Conservation (phyloP, 371 early-diverging fungal species). For the Actinomortierella ambigua region DNA sequence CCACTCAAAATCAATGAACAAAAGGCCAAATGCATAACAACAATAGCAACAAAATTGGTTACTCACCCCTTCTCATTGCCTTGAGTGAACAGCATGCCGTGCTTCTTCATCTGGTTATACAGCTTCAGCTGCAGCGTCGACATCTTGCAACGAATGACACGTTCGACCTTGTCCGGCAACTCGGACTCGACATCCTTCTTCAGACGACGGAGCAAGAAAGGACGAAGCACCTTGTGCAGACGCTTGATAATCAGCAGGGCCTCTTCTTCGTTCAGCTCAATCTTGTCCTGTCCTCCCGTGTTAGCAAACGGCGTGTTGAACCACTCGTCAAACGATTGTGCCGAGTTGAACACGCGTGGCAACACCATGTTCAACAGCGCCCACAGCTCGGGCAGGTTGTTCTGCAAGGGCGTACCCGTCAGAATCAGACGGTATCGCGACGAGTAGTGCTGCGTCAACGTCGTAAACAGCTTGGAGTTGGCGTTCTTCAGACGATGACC, state of each 20-base stretch:
- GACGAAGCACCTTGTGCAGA: slow-evolving; percentile 96
- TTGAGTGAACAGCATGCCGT: slow-evolving; percentile 70
- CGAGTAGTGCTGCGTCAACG: slow-evolving; percentile 84
- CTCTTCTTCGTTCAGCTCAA: slow-evolving; percentile 97
- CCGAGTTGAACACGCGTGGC: slow-evolving; percentile 95
- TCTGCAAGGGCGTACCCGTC: slow-evolving; percentile 99
- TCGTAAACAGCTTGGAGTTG: slow-evolving; percentile 84
- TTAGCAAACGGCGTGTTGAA: slow-evolving; percentile 96
- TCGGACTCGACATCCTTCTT: slow-evolving; percentile 99
- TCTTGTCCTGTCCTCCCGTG: slow-evolving; percentile 84
- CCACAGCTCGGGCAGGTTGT: slow-evolving; percentile 99
- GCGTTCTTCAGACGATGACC: slow-evolving; percentile 99
- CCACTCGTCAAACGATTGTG: slow-evolving; percentile 97
- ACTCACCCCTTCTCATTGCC: slow-evolving; percentile 65
- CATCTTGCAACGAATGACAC: slow-evolving; percentile 92
- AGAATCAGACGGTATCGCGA: slow-evolving; percentile 95
- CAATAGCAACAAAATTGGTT: slow-evolving; percentile 2
- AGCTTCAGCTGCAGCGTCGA: slow-evolving; percentile 83
- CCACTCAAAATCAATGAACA: no score
- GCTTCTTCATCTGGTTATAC: slow-evolving; percentile 79
- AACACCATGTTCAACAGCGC: slow-evolving; percentile 97
- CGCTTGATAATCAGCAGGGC: slow-evolving; percentile 95
- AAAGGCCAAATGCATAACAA: slow-evolving; percentile 4
- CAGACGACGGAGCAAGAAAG: slow-evolving; percentile 96
- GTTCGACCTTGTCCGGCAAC: slow-evolving; percentile 98